Evolutionary conservation across 164 flowering plant species (phyloP).

Genomic region (Sedum album): DNA sequence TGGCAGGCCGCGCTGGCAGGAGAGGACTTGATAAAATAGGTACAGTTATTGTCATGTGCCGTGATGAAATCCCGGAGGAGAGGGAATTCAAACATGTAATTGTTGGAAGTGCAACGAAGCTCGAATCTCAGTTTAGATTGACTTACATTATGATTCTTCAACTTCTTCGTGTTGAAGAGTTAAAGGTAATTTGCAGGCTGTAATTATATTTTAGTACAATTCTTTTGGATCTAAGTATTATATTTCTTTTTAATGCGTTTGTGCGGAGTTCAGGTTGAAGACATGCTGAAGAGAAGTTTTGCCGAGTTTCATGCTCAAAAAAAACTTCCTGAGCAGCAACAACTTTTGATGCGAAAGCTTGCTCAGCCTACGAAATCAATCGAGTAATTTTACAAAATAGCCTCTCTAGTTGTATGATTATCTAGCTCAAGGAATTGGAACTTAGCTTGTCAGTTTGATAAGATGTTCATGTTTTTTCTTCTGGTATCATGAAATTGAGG

Average conservation of each 20-base stretch:
- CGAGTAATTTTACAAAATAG: conserved; percentile 41
- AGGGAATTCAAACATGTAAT: conserved; percentile 64
- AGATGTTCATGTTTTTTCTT: background rate
- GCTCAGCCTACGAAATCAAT: conserved; percentile 65
- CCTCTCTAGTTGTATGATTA: background rate
- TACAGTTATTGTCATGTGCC: conserved; percentile 82
- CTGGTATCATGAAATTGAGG: background rate
- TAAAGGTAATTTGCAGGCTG: conserved; percentile 47
- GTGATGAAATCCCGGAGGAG: conserved; percentile 91
- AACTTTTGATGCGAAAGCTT: conserved; percentile 69
- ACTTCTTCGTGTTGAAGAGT: conserved; percentile 94
- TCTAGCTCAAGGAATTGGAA: background rate
- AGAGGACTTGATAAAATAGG: conserved; percentile 96
- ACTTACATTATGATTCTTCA: conserved; percentile 96
- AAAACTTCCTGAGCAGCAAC: conserved; percentile 78
- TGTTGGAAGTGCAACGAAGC: conserved; percentile 80
- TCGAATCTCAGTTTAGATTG: conserved; percentile 91
- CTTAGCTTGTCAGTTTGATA: background rate
- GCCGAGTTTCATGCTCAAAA: conserved; percentile 98
- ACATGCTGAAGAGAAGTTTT: conserved; percentile 99
- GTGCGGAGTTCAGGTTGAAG: conserved; percentile 66
- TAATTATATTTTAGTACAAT: conserved; percentile 1
- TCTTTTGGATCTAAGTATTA: background rate
- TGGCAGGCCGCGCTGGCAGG: conserved; percentile 99
- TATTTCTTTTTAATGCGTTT: background rate